Conservation (phyloP, 257 asterid genomes). For the Capsicum baccatum region DNA sequence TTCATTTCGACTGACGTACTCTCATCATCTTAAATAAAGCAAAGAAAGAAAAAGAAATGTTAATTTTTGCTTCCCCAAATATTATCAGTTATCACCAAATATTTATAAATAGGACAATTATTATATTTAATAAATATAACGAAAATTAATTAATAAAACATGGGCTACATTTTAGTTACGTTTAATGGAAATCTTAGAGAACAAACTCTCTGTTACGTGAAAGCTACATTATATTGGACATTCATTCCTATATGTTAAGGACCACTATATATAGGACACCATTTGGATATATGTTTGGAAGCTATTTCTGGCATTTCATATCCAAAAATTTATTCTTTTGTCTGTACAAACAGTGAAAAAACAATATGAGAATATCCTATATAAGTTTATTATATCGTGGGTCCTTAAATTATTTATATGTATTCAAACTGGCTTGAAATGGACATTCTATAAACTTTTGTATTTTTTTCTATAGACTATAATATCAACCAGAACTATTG, state of each 20-base stretch:
- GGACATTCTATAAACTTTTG: not conserved
- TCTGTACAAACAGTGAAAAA: not conserved
- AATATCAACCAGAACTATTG: no score
- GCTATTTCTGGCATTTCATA: not conserved
- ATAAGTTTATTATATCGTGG: not conserved
- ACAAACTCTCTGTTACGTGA: slow-evolving; percentile 2
- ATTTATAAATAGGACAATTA: no score
- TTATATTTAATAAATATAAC: no score
- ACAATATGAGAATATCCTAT: not conserved
- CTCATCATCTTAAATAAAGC: not conserved
- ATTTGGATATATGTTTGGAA: not conserved
- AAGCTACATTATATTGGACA: not conserved
- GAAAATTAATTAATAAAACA: no score
- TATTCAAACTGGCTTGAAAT: not conserved
- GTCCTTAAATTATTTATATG: not conserved
- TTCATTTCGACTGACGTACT: not conserved
- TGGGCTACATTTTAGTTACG: no score
- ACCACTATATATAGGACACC: not conserved
- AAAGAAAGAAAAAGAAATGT: not conserved
- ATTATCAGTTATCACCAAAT: no score
- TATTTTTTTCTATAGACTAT: not conserved
- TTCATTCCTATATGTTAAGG: no score
- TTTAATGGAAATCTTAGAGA: not conserved
- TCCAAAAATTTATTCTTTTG: slow-evolving; percentile 10
- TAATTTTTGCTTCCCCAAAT: no score